Percentiles rank a stretch among this genome's conserved stretches.
phyloP scores from a whole-genome alignment of 1,284 basidiomycete genomes.

The Microbotryum lychnidis-dioicae region DNA sequence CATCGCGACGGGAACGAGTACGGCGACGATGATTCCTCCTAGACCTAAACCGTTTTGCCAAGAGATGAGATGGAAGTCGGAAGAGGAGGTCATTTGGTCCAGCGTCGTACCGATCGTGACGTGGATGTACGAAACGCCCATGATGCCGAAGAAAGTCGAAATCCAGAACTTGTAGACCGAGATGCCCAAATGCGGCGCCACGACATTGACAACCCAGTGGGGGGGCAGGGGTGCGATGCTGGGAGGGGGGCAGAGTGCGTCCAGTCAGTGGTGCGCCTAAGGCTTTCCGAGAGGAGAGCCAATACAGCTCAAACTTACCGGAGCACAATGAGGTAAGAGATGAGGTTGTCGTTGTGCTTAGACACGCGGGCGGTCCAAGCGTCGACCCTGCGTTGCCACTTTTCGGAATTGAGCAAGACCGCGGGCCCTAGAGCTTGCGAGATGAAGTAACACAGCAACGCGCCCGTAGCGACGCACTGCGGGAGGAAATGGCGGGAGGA shows the following conservation, averaged over 20 bases:
- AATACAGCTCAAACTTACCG: slow-evolving; percentile 32
- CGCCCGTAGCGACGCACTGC: slow-evolving; percentile 77
- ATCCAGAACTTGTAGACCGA: slow-evolving; percentile 77
- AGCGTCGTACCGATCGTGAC: slow-evolving; percentile 82
- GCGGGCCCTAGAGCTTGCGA: slow-evolving; percentile 83
- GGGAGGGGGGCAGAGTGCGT: neutral
- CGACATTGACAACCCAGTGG: slow-evolving; percentile 91
- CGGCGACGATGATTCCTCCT: slow-evolving; percentile 61
- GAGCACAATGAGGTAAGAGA: slow-evolving; percentile 83
- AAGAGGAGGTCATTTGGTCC: slow-evolving; percentile 86
- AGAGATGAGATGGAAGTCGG: slow-evolving; percentile 82
- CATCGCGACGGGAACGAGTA: slow-evolving; percentile 80
- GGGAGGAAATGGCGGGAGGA: neutral
- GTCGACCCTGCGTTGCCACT: slow-evolving; percentile 67
- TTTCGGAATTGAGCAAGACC: slow-evolving; percentile 64
- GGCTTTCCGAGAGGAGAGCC: neutral
- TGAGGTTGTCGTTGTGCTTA: slow-evolving; percentile 64
- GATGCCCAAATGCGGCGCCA: slow-evolving; percentile 90
- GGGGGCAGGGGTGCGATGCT: slow-evolving; percentile 86
- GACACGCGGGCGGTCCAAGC: slow-evolving; percentile 68
- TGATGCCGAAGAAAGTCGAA: slow-evolving; percentile 76
- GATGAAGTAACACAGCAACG: slow-evolving; percentile 85
- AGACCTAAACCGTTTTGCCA: slow-evolving; percentile 44
- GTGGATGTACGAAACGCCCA: slow-evolving; percentile 87
- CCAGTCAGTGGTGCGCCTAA: neutral